These are phyloP conservation scores for Eutrema salsugineum DNA, from an alignment of 441 rosid genomes.

Conservation along the genomic window DNA sequence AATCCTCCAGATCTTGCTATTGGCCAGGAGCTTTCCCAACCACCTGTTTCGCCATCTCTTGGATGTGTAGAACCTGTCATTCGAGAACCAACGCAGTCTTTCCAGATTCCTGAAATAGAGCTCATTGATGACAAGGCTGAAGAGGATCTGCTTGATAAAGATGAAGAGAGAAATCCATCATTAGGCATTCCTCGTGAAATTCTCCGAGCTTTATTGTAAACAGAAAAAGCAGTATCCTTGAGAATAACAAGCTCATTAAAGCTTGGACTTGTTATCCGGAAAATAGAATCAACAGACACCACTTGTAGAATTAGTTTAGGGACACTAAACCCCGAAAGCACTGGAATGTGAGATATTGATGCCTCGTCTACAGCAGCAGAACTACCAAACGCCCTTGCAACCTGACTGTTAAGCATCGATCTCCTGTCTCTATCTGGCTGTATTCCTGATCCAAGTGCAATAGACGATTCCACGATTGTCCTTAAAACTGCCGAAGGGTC, in stretches of 20 bases:
- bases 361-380: constrained; percentile 92
- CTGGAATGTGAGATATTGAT: constrained; percentile 75
- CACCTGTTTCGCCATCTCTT: constrained; percentile 80
- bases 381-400: constrained; percentile 84
- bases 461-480: constrained; percentile 86
- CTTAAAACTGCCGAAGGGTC: constrained; percentile 90
- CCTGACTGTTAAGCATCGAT: constrained; percentile 66
- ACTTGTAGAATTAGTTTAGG: constrained; percentile 91
- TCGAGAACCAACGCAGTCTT: constrained; percentile 86
- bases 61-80: constrained; percentile 77
- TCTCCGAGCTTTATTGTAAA: constrained; percentile 96
- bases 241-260: constrained; percentile 84
- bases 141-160: constrained; percentile 70
- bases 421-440: constrained; percentile 79
- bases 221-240: constrained; percentile 96
- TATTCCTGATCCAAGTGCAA: constrained; percentile 79
- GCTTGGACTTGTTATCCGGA: constrained; percentile 90
- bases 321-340: constrained; percentile 86
- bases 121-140: constrained; percentile 56
- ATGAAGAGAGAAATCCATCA: constrained; percentile 58
- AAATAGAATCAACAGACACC: constrained; percentile 93
- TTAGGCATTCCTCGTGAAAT: constrained; percentile 72
- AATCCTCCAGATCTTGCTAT: constrained; percentile 73
- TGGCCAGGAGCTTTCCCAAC: constrained; percentile 98
- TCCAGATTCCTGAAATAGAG: constrained; percentile 85